A percentile compares a stretch with the other conserved stretches of the same genome.
Conservation (phyloP, 257 asterid genomes). For the Penstemon eatonii region DNA sequence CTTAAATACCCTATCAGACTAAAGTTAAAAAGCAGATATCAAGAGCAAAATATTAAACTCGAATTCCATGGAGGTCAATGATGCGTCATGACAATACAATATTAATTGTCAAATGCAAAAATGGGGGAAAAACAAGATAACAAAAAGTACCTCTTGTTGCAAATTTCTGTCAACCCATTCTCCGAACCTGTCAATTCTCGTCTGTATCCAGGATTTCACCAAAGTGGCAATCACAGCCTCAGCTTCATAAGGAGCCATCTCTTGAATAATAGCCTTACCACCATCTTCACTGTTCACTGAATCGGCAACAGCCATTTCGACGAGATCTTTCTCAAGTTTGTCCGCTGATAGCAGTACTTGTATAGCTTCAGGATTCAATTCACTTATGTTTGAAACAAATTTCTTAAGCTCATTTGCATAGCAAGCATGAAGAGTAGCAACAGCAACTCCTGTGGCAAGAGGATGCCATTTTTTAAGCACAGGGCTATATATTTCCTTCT, state of each 20-base stretch:
- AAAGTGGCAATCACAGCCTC: conserved; percentile 68
- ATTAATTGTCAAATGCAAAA: conserved; percentile 3
- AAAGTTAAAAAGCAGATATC: too few relatives aligned
- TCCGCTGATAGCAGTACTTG: conserved; percentile 90
- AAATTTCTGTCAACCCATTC: conserved; percentile 88
- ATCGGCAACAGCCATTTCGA: conserved; percentile 90
- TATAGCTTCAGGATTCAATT: conserved; percentile 85
- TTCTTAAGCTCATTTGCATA: conserved; percentile 70
- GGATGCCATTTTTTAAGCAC: conserved; percentile 83
- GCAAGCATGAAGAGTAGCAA: conserved; percentile 86
- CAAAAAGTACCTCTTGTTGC: conserved; percentile 73
- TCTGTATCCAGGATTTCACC: conserved; percentile 79
- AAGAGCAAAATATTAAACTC: too few relatives aligned
- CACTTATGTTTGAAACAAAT: conserved; percentile 64
- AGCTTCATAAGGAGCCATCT: conserved; percentile 92
- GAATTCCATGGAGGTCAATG: not conserved
- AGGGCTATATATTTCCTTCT: conserved; percentile 89
- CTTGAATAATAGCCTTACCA: conserved; percentile 90
- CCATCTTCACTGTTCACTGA: conserved; percentile 94
- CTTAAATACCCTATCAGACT: too few relatives aligned
- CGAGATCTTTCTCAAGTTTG: conserved; percentile 84
- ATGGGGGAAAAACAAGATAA: conserved; percentile 6
- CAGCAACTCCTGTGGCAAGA: conserved; percentile 86
- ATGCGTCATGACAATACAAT: not conserved
- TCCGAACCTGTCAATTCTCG: conserved; percentile 69